Base-by-base conservation (phyloP, 441 rosid species). In the Mallotus japonicus region DNA sequence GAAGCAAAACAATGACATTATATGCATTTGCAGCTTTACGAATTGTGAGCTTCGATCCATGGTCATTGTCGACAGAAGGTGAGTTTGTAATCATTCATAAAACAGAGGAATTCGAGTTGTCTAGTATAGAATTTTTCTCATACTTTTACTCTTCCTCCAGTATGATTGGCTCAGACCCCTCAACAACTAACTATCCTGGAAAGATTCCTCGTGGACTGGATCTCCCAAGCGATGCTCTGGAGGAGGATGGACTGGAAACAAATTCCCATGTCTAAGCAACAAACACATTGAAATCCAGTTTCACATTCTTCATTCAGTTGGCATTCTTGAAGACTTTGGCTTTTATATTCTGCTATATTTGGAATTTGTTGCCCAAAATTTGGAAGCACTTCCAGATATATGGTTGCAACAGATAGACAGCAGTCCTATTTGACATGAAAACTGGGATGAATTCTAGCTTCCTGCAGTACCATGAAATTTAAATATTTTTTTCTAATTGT, bases 11-110 rank as follows among this genome's bases (percentile, higher is more conserved):
- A 24, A 24, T 24, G 20, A 54, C 56, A 6, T 61, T 24, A 34
- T 10, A 53, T 65, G n/a, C 42, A 51, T 66, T 57, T 73, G 76
- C 95, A 95, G 99, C 83, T 95, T 90, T 82, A 85, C 95, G 11
- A 95, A 92, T 68, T 95, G 98, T 13, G 97, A 95, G 85, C 95
- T 92, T 51, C 95, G 97, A 50, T 92, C 99, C 60, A 84, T 91
- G 97, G 85, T 92, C 81, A 88, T 95, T 40, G 88, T 87, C 0
- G 96, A 95, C 78, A 88, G 79, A 82, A 83, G 92, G 99, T 87
- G 73, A 78, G 79, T 46, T 76, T 65, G 20, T 63, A 34, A 40
- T 56, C 50, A 40, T 60, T 50, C 37, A 65, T 46, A 15, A 73
- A 57, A 15, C 0, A 10, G 3, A 47, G 24, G 58, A 62, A 40